Conservation (phyloP, 2,329 filamentous ascomycete species). For the Epichloe sibirici region DNA sequence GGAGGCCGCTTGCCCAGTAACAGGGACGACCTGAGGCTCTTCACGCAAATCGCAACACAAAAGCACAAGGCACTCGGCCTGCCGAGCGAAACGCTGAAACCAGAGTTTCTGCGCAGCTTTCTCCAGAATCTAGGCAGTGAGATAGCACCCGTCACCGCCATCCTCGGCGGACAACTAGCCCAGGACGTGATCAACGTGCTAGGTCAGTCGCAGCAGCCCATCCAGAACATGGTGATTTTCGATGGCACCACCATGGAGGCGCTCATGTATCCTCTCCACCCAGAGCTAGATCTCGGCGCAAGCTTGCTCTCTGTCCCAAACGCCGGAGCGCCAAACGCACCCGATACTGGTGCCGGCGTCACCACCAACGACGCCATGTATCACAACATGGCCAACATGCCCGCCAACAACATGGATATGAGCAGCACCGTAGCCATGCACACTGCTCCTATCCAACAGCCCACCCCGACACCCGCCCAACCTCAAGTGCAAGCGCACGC, state of each 20-base stretch:
- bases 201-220: constrained; percentile 79
- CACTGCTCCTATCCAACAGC: background rate
- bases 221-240: constrained; percentile 90
- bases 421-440: background rate
- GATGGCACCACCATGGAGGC: constrained; percentile 73
- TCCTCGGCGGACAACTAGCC: constrained; percentile 79
- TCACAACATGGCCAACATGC: background rate
- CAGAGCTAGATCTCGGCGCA: constrained; percentile 43
- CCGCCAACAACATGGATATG: background rate
- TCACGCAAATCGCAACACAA: constrained; percentile 65
- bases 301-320: constrained; percentile 26
- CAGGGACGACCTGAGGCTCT: constrained; percentile 57
- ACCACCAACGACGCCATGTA: background rate
- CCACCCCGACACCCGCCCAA: background rate
- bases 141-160: constrained; percentile 74
- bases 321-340: background rate
- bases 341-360: background rate
- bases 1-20: constrained; percentile 41
- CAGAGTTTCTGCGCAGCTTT: constrained; percentile 70
- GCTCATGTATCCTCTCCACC: constrained; percentile 71
- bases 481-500: background rate
- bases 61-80: constrained; percentile 66
- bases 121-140: constrained; percentile 77
- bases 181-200: constrained; percentile 97
- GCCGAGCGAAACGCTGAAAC: constrained; percentile 52